Evolutionary conservation across 164 flowering plant genomes (phyloP).

Genomic region (Stephania cephalantha): DNA sequence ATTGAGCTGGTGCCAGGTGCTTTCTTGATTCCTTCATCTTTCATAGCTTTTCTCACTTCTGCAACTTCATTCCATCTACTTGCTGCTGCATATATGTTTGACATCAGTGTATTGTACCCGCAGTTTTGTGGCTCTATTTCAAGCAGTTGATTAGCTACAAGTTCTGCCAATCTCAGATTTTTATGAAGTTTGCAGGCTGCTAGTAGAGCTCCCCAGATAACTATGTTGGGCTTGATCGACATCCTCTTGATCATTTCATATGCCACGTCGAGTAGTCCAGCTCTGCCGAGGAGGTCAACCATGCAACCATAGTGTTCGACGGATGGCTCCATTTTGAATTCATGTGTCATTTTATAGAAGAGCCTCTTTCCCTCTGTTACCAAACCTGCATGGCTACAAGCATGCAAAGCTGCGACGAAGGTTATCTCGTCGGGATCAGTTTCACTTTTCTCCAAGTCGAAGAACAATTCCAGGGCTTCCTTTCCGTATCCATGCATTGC

Average conservation of each 20-base stretch:
- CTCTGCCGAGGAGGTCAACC: conserved; percentile 62
- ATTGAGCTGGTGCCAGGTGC: conserved; percentile 43
- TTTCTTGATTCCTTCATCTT: conserved; percentile 32
- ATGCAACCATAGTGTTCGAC: conserved; percentile 63
- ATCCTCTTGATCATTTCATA: conserved; percentile 33
- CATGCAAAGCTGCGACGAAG: conserved; percentile 40
- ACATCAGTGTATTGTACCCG: conserved; percentile 41
- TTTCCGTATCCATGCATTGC: conserved; percentile 55
- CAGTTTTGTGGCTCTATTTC: conserved; percentile 38
- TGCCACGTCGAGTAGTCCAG: conserved; percentile 47
- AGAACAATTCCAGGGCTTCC: conserved; percentile 42
- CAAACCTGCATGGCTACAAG: conserved; percentile 61
- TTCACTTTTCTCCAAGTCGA: conserved; percentile 27
- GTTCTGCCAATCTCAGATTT: conserved; percentile 34
- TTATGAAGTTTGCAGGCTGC: conserved; percentile 50
- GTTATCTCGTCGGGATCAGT: conserved; percentile 49
- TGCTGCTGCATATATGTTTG: conserved; percentile 48
- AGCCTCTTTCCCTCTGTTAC: conserved; percentile 37
- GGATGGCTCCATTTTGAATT: conserved; percentile 31
- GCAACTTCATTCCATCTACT: conserved; percentile 50
- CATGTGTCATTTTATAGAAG: conserved; percentile 32
- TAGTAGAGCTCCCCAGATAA: conserved; percentile 48
- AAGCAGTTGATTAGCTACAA: conserved; percentile 35
- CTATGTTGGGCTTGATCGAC: conserved; percentile 40
- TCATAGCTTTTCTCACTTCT: conserved; percentile 34